Evolutionary conservation across 352 stramenopile genomes (phyloP), one percentile per base, ranked within the genome.

Genomic region (Phytophthora pseudosyringae): DNA sequence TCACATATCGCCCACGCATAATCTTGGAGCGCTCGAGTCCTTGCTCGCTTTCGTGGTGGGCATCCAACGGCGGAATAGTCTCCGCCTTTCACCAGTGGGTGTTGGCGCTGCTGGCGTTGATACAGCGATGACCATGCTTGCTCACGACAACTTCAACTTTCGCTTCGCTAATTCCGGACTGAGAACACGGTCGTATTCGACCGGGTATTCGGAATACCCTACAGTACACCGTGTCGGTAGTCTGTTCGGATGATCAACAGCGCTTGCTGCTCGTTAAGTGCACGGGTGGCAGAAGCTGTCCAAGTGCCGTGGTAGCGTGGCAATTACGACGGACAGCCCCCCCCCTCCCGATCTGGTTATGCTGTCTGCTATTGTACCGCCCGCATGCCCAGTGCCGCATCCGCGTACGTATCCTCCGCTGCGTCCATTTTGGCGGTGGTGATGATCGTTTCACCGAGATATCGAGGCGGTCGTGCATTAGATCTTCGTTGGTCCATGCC

Each of bases 121-220:
- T 44, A 13, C 5, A 44, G n/a, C 9, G 3, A 25, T n/a, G 38
- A 13, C 31, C 31, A 50, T 41, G 33, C 25, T 47, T 46, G 29
- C 21, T 45, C n/a, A 45, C 36, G 43, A 31, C 26, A 58, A 58
- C 28, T 64, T 58, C 57, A 64, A 45, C 18, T 38, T 50, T 32
- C 12, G 5, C 48, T 63, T 63, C 55, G 32, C 43, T 36, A 48
- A 54, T 47, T 49, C 16, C 16, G 13, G 21, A 12, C 6, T 21
- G 21, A 12, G 35, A 32, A 39, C 16, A 35, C 53, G 11, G 5
- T 10, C 31, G n/a, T n/a, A n/a, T n/a, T n/a, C n/a, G n/a, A n/a
- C n/a, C n/a, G n/a, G n/a, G n/a, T n/a, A n/a, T n/a, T n/a, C n/a
- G n/a, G 10, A 35, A 35, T 12, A 13, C 13, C 7, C 5, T 55